Percentiles rank a stretch among this genome's conserved stretches.
phyloP scores from a whole-genome alignment of 1,284 basidiomycete species.

The Ceratobasidium sp. region DNA sequence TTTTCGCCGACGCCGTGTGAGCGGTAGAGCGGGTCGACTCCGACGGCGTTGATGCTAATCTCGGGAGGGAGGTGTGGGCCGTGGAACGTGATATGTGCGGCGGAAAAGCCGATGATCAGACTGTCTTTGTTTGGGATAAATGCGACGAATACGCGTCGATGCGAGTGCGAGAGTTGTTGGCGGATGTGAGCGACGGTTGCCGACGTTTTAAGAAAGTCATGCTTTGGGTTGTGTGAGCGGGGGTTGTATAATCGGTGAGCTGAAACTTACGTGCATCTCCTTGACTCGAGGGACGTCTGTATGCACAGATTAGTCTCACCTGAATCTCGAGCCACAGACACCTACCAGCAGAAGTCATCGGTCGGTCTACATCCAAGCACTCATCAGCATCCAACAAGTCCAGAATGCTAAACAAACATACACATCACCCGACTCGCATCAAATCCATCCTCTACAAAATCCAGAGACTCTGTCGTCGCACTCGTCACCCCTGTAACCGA shows the following conservation, averaged over 20 bases:
- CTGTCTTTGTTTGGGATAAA: slow-evolving; percentile 25
- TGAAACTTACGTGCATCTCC: slow-evolving; percentile 34
- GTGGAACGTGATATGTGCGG: slow-evolving; percentile 25
- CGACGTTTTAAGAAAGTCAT: slow-evolving; percentile 31
- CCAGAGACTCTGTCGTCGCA: background rate
- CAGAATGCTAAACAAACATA: slow-evolving; percentile 1
- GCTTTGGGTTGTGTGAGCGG: background rate
- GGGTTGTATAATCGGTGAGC: too few species aligned
- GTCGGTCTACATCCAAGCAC: slow-evolving; percentile 27
- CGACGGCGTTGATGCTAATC: slow-evolving; percentile 23
- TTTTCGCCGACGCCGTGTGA: slow-evolving; percentile 34
- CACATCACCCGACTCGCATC: slow-evolving; percentile 43
- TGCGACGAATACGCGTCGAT: slow-evolving; percentile 32
- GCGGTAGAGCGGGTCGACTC: slow-evolving; percentile 33
- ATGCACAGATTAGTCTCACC: background rate
- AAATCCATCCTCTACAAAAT: slow-evolving; percentile 13
- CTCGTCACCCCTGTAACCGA: background rate
- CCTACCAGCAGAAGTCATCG: slow-evolving; percentile 36
- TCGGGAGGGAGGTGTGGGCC: slow-evolving; percentile 9
- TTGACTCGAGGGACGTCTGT: slow-evolving; percentile 32
- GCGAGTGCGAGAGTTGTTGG: slow-evolving; percentile 29
- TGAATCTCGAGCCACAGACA: background rate
- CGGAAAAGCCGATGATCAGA: slow-evolving; percentile 21
- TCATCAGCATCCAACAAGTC: background rate
- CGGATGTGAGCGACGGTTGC: slow-evolving; percentile 24